Base-by-base conservation (phyloP, 192 early-diverging fungal species). In the Diversispora eburnea region DNA sequence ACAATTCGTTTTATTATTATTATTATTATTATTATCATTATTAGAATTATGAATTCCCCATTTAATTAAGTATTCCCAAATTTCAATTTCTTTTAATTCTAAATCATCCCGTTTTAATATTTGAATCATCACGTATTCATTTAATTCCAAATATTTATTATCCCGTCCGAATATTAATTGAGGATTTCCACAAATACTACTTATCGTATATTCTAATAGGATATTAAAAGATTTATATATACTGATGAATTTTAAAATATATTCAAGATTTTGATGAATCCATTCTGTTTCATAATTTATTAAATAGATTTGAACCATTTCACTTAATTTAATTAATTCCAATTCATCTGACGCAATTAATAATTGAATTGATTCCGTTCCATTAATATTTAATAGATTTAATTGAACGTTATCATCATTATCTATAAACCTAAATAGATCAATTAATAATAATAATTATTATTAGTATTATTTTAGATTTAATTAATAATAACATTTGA, bases 271-370 rank as follows among this genome's bases (percentile, higher is more conserved):
- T 41, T 72, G 4, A 5, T 47, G 7, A 8, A 72, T 5, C 58
- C 57, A 72, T 12, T 19, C 25, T 13, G 2, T 7, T 2, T 25
- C 8, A 48, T 60, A 25, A 19, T 49, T 22, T 45, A 48, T 48
- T 9, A 72, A 4, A 61, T 72, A 45, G 15, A 13, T 47, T 49
- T 72, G 70, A 5, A 59, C 15, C 25, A 61, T 25, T 61, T 61
- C 58, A 42, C 33, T 33, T 49, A 72, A 48, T 61, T 33, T 45
- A 46, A 46, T 20, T 22, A 72, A 13, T 47, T 45, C 10, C 42
- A 72, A 61, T 72, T 72, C 70, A 39, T 72, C 70, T 60, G 70
- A 47, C 8, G 70, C 70, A 3, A 61, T n/a, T 25, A 72, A 61
- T 33, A 72, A 33, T 9, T 59, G 57, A 39, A 72, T 15, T 48